Evolutionary conservation across 495 filamentous ascomycete genomes (phyloP).

Genomic region (Wilcoxina mikolae): DNA sequence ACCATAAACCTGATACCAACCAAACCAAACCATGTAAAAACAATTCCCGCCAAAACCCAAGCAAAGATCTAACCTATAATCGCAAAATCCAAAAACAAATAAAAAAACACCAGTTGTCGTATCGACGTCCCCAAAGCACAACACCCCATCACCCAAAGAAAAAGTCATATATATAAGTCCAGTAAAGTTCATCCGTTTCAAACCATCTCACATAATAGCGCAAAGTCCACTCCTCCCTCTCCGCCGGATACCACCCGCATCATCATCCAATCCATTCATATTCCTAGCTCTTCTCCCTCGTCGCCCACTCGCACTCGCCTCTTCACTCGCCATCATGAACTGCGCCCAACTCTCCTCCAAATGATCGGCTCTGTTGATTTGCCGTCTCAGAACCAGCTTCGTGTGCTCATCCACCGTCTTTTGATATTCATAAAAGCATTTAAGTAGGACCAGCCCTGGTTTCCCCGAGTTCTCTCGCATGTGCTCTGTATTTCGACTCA

Average conservation of each 20-base stretch:
- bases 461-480: constrained; percentile 37
- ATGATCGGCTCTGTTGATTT: constrained; percentile 50
- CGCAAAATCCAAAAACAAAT: too few relatives aligned
- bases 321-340: constrained; percentile 83
- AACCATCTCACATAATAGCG: constrained; percentile 1
- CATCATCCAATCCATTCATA: not conserved
- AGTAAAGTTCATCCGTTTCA: too few relatives aligned
- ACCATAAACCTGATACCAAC: too few relatives aligned
- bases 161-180: too few relatives aligned
- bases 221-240: not conserved
- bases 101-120: too few relatives aligned
- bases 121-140: too few relatives aligned
- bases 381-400: constrained; percentile 62
- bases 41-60: too few relatives aligned
- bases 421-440: constrained; percentile 92
- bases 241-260: not conserved
- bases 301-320: constrained; percentile 54
- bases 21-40: too few relatives aligned
- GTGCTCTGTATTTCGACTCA: constrained; percentile 64
- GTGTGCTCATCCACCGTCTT: constrained; percentile 86
- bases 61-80: too few relatives aligned
- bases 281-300: constrained; percentile 40
- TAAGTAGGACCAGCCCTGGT: constrained; percentile 63
- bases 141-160: too few relatives aligned
- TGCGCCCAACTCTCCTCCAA: constrained; percentile 86